phyloP scores from a whole-genome alignment of 768 basidiomycete species.

The Calvatia gigantea region DNA sequence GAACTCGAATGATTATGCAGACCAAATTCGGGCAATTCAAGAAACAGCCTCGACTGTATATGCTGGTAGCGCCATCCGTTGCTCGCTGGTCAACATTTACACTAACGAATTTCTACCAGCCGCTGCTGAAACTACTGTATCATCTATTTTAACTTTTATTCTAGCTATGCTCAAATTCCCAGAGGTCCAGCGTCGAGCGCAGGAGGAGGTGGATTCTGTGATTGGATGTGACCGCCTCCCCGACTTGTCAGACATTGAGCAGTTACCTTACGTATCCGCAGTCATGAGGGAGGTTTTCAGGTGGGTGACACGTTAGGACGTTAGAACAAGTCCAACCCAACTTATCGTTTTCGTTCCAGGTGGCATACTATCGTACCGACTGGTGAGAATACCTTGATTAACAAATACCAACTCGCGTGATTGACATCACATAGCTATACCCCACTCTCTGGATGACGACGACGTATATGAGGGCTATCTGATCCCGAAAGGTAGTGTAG shows the following conservation, averaged over 20 bases:
- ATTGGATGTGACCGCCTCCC: constrained; percentile 35
- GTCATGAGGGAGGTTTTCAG: constrained; percentile 44
- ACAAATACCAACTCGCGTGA: neutral
- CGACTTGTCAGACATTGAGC: constrained; percentile 32
- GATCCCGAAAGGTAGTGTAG: constrained; percentile 29
- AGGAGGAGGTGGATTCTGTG: constrained; percentile 45
- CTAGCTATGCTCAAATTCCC: constrained; percentile 38
- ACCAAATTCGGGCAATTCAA: constrained; percentile 26
- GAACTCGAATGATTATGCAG: constrained; percentile 28
- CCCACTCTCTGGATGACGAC: constrained; percentile 20
- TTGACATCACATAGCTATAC: constrained; percentile 10
- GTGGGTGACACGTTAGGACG: constrained; percentile 20
- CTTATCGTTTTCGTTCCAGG: constrained; percentile 2
- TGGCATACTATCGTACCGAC: constrained; percentile 14
- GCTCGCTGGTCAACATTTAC: neutral
- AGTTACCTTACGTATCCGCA: constrained; percentile 47
- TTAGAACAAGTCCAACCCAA: neutral
- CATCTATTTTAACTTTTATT: constrained; percentile 41
- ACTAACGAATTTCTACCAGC: constrained; percentile 22
- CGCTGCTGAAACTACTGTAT: constrained; percentile 47
- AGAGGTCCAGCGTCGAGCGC: constrained; percentile 48
- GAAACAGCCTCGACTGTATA: constrained; percentile 33
- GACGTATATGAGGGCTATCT: constrained; percentile 32
- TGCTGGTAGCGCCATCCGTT: neutral
- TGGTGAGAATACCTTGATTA: constrained; percentile 6